Base-by-base conservation (phyloP, 306 rosid genomes). In the Cicer cuneatum region DNA sequence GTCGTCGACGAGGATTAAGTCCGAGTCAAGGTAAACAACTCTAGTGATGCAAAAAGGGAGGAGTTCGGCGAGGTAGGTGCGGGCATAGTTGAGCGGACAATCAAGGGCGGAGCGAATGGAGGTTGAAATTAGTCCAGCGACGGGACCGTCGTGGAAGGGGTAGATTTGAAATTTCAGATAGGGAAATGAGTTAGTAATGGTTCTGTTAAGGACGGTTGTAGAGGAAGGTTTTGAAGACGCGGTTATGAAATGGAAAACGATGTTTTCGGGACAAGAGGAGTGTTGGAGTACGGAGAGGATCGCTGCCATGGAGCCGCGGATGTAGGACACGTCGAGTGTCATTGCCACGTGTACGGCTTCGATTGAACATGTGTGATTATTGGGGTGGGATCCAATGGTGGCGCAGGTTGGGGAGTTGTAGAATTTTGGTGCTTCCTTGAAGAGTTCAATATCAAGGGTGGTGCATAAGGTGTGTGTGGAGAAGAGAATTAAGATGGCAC, bases 281-380 rank as follows among this genome's bases (percentile, higher is more conserved):
- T 93, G 98, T 72, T 91, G 97, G 57, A 93, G 97, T 5, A 87
- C 86, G 37, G 98, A 93, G 77, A 85, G 86, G 66, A 93, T 85
- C 2, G 94, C 98, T 0, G 97, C 97, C 96, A 91, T 85, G 67
- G 97, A 93, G n/a, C 98, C 98, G 0, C 98, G 96, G 67, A 91
- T 86, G 87, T 93, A 93, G 0, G 89, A 67, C 7, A 72, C 84
- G 73, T 93, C 98, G 19, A 93, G 92, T 46, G 98, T 93, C 97
- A 93, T 93, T 1, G 98, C 96, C 21, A 89, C 92, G 66, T 93
- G 98, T 46, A 87, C 85, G 0, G 85, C 85, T 6, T 70, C 42
- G 9, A 53, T 35, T 58, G 87, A 73, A 78, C 87, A 87, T 38
- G 75, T 33, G 58, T 16, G 40, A 10, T 39, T 12, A 11, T 51